phyloP scores from a whole-genome alignment of 1,284 basidiomycete genomes.

The Fomitopsis palustris region DNA sequence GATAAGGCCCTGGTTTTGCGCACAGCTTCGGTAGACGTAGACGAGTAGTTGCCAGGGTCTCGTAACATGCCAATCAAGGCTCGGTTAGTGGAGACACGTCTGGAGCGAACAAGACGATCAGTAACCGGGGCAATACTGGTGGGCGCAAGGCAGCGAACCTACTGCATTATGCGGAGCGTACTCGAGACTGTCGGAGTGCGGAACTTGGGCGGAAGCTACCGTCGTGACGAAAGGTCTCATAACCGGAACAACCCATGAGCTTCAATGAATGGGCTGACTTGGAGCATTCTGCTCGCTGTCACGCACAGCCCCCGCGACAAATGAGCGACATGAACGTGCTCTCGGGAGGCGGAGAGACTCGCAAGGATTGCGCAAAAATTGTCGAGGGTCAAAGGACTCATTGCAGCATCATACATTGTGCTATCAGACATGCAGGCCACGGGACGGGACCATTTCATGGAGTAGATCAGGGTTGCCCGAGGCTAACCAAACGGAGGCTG shows the following conservation, averaged over 20 bases:
- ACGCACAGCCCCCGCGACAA: slow-evolving; percentile 1
- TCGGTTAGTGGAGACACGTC: not conserved
- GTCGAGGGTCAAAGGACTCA: too few species aligned
- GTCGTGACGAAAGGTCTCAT: not conserved
- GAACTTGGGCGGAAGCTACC: not conserved
- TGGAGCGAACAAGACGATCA: not conserved
- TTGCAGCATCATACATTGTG: not conserved
- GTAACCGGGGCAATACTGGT: not conserved
- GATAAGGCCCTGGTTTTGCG: not conserved
- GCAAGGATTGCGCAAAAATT: not conserved
- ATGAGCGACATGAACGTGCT: not conserved
- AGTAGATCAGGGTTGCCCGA: not conserved
- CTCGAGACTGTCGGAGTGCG: not conserved
- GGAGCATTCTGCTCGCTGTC: not conserved
- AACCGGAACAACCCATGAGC: slow-evolving; percentile 1
- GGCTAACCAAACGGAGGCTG: not conserved
- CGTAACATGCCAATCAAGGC: not conserved
- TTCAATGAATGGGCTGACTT: not conserved
- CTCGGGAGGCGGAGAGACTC: not conserved
- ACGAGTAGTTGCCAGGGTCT: not conserved
- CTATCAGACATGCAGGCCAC: not conserved
- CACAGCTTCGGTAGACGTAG: not conserved
- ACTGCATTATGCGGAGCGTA: not conserved
- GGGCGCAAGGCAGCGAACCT: not conserved
- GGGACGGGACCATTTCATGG: not conserved